Evolutionary conservation across 2,329 filamentous ascomycete species (phyloP), one percentile per base, ranked within the genome.

Genomic region (Bipolaris sorokiniana): DNA sequence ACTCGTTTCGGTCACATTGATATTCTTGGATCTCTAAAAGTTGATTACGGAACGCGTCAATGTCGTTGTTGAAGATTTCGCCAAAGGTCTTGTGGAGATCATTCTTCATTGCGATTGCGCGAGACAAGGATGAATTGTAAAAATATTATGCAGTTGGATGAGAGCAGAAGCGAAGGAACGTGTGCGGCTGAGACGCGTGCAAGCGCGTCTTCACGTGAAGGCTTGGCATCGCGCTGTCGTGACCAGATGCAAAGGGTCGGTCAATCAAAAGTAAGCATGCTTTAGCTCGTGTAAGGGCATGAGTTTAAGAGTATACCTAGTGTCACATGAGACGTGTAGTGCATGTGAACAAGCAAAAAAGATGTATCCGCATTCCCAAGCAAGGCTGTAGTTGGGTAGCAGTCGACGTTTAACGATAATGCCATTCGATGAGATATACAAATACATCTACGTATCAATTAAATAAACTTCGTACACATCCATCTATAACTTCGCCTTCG

Each of bases 401-500:
- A 44, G 13, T 13, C 18, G 41, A 6, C 41, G 2, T 31, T 13
- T 31, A 3, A 31, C 11, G 28, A 5, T 1, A 31, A 13, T 31
- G 28, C 28, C 10, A 5, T 31, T 31, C 28, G 28, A 31, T 31
- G 28, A 31, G 28, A 31, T 31, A 31, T 31, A 31, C 28, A 31
- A 31, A 31, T 31, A 31, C 28, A 31, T 31, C 10, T 31, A 3
- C 26, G 26, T 10, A 13, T 13, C 28, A 31, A 31, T 10, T 31
- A 31, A 31, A 31, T 5, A 31, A 31, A 31, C 4, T 11, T 13
- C 38, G 23, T 9, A 16, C 4, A 37, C n/a, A 7, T 18, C 18
- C 23, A 56, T 54, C 58, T 76, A 76, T 65, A 78, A 66, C 74
- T 78, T 78, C 22, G 73, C 67, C 54, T 65, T 61, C 5, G 46